Evolutionary conservation across 495 filamentous ascomycete genomes (phyloP).

Genomic region (Friedmanniomyces endolithicus): DNA sequence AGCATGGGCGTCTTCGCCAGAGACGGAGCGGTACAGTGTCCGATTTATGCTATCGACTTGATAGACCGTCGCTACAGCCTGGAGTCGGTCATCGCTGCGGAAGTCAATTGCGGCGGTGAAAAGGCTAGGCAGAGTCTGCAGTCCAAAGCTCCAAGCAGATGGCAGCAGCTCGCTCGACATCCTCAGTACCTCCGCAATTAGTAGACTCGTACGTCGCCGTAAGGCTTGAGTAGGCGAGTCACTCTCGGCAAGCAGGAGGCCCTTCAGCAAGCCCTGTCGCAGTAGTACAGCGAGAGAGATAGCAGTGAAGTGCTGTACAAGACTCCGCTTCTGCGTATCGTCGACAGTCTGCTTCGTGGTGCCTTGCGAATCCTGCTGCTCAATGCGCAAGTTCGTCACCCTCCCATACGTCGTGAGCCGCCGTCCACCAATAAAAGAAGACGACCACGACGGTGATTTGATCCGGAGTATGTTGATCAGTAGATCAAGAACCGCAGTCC

Average conservation of each 20-base stretch:
- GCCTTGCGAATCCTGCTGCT: slow-evolving; percentile 37
- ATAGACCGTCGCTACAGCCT: slow-evolving; percentile 78
- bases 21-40: slow-evolving; percentile 72
- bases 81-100: slow-evolving; percentile 55
- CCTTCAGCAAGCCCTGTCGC: slow-evolving; percentile 63
- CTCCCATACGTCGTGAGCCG: slow-evolving; percentile 85
- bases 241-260: slow-evolving; percentile 52
- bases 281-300: slow-evolving; percentile 78
- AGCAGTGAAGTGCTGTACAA: slow-evolving; percentile 86
- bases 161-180: slow-evolving; percentile 78
- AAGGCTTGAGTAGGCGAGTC: slow-evolving; percentile 61
- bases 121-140: slow-evolving; percentile 76
- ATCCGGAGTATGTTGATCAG: slow-evolving; percentile 85
- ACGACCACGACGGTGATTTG: slow-evolving; percentile 91
- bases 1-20: slow-evolving; percentile 6
- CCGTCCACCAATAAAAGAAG: slow-evolving; percentile 84
- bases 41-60: slow-evolving; percentile 95
- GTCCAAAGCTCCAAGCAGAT: slow-evolving; percentile 56
- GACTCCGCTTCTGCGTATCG: slow-evolving; percentile 58
- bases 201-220: slow-evolving; percentile 75
- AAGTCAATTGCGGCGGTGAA: slow-evolving; percentile 64
- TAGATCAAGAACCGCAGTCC: slow-evolving; percentile 60
- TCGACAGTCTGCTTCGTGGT: slow-evolving; percentile 40
- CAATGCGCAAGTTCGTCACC: slow-evolving; percentile 72
- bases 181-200: slow-evolving; percentile 83